Base-by-base conservation (phyloP, 192 early-diverging fungal species). In the Rhizophagus prolifer region DNA sequence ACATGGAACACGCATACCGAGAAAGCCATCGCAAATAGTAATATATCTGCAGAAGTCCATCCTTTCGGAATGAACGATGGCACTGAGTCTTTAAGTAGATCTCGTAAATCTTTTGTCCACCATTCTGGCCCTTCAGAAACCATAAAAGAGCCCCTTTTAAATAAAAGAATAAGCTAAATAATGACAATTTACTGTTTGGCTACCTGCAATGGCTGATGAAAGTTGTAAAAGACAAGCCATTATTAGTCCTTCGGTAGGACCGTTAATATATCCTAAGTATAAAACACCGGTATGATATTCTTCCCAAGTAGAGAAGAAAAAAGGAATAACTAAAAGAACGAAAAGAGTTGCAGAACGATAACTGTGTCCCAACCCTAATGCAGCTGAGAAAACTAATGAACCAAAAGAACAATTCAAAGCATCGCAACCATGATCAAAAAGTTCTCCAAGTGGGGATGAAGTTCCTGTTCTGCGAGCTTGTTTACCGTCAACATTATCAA, bases 281-380 rank as follows among this genome's bases (percentile, higher is more conserved):
- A 96, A 85, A 3, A 90, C 88, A 25, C 92, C 92, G 13, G 95
- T 96, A 79, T 95, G 94, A 81, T 94, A 96, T 78, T 94, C 93
- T 79, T 96, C 95, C 90, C 93, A 94, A 8, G 95, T 95, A 7
- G 94, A 94, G 47, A 94, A 79, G 84, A 93, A 95, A 80, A 96
- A 96, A 21, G 92, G 86, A 74, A 86, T 78, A 23, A 93, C 90
- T 23, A 90, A 91, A 12, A 92, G 76, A 74, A 90, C 85, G 59
- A 94, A 70, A 38, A 93, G 80, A 31, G 85, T 68, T 9, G 89
- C 87, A 14, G 89, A 85, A 71, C 86, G 87, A 80, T 86, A 89
- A 28, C 88, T 85, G 75, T 93, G 88, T 13, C 94, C 94, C 62
- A 94, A 85, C 1, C 87, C 89, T 82, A 94, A 84, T 38, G 88